Evolutionary conservation across 2,329 filamentous ascomycete genomes (phyloP).

Genomic region (Claviceps lovelessii): DNA sequence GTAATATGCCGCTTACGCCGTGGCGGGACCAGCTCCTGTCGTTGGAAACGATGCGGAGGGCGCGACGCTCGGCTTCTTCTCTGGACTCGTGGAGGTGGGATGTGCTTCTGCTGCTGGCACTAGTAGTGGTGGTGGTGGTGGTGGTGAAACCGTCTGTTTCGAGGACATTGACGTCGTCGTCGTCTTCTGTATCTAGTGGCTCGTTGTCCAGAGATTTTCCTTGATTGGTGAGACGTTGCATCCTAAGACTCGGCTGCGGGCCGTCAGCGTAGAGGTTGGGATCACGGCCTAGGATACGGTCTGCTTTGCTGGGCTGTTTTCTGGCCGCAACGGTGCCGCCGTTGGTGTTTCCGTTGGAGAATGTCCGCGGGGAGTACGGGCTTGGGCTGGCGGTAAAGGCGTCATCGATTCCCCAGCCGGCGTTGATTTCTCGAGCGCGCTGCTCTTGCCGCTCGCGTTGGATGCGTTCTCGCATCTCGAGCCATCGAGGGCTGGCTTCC

Average conservation of each 20-base stretch:
- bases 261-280: conserved; percentile 40
- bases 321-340: conserved; percentile 14
- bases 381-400: neutral
- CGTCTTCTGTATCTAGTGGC: conserved; percentile 25
- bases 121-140: conserved; percentile 1
- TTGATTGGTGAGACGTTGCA: conserved; percentile 32
- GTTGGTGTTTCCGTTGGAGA: neutral
- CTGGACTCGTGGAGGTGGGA: conserved; percentile 12
- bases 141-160: neutral
- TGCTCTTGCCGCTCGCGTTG: conserved; percentile 43
- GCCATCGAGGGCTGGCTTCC: conserved; percentile 72
- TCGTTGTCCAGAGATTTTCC: conserved; percentile 32
- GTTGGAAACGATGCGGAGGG: conserved; percentile 29
- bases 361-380: neutral
- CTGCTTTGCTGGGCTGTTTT: conserved; percentile 38
- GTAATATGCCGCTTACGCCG: conserved; percentile 29
- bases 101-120: conserved; percentile 6
- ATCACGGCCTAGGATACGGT: conserved; percentile 42
- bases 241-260: conserved; percentile 24
- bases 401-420: conserved; percentile 46
- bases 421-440: conserved; percentile 46
- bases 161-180: conserved; percentile 10
- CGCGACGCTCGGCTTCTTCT: conserved; percentile 27
- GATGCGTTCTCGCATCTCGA: conserved; percentile 54
- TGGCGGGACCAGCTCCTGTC: conserved; percentile 24